Conservation (phyloP, 2,329 filamentous ascomycete genomes). For the Fusarium fracticaudum region DNA sequence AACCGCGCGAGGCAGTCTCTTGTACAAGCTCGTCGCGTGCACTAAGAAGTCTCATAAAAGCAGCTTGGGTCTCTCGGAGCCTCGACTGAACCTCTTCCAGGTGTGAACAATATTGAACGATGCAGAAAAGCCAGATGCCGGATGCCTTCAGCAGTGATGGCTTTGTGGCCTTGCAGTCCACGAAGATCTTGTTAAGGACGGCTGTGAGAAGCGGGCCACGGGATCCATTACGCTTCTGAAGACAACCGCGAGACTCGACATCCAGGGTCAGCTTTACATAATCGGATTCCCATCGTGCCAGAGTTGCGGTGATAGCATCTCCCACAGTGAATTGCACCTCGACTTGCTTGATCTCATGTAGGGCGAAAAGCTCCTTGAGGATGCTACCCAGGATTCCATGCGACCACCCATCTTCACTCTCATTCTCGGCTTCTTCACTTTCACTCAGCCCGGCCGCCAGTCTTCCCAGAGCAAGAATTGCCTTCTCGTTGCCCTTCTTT, state of each 20-base stretch:
- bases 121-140: conserved; percentile 92
- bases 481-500: conserved; percentile 82
- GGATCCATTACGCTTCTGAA: conserved; percentile 50
- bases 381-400: conserved; percentile 62
- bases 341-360: conserved; percentile 85
- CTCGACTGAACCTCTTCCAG: conserved; percentile 76
- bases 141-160: conserved; percentile 91
- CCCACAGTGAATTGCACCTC: conserved; percentile 93
- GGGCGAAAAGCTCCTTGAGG: conserved; percentile 73
- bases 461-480: conserved; percentile 82
- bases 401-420: conserved; percentile 45
- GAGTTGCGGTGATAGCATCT: conserved; percentile 82
- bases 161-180: conserved; percentile 84
- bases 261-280: conserved; percentile 80
- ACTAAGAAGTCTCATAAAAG: conserved; percentile 87
- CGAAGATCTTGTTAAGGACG: conserved; percentile 77
- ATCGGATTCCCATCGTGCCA: conserved; percentile 85
- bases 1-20: conserved; percentile 89
- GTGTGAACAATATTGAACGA: conserved; percentile 90
- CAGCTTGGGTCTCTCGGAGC: conserved; percentile 81
- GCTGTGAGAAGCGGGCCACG: conserved; percentile 56
- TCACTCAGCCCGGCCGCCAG: conserved; percentile 72
- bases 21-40: conserved; percentile 95
- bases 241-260: conserved; percentile 64
- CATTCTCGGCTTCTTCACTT: conserved; percentile 24